These are phyloP conservation scores for Ephemerocybe angulata DNA, from an alignment of 768 basidiomycete species.

Conservation along the genomic window DNA sequence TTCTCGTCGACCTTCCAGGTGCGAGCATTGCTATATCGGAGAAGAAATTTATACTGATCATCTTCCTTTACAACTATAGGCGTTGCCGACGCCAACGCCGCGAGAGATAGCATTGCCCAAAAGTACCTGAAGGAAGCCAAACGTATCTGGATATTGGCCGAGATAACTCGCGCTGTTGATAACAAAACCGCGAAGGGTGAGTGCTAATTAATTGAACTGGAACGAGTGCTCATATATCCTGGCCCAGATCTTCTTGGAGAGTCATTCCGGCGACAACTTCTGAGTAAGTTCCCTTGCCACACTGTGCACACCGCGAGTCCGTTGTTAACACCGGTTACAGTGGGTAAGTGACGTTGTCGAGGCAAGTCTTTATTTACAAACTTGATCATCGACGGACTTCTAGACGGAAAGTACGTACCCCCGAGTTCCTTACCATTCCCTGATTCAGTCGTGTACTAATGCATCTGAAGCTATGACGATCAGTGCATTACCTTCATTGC, in stretches of 20 bases:
- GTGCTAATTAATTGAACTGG: background rate
- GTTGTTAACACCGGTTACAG: slow-evolving; percentile 17
- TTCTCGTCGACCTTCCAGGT: slow-evolving; percentile 65
- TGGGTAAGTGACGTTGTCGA: slow-evolving; percentile 34
- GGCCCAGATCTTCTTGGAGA: slow-evolving; percentile 60
- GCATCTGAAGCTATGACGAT: slow-evolving; percentile 44
- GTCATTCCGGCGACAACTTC: slow-evolving; percentile 57
- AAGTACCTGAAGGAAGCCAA: slow-evolving; percentile 63
- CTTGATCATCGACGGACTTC: background rate
- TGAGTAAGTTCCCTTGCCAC: slow-evolving; percentile 39
- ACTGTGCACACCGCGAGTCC: background rate
- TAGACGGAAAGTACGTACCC: slow-evolving; percentile 53
- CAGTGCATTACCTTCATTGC: slow-evolving; percentile 61
- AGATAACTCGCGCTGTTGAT: slow-evolving; percentile 59
- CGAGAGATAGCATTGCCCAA: slow-evolving; percentile 57
- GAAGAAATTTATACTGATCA: background rate
- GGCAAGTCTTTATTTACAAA: background rate
- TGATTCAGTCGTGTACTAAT: background rate
- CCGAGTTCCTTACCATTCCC: background rate
- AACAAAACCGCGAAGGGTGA: slow-evolving; percentile 58
- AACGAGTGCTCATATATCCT: background rate
- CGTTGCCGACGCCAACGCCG: slow-evolving; percentile 63
- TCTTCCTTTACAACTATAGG: slow-evolving; percentile 23
- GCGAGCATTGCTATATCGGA: slow-evolving; percentile 1
- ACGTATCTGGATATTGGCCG: slow-evolving; percentile 61